Conservation (phyloP, 2,329 filamentous ascomycete genomes). For the Whalleya microplaca region DNA sequence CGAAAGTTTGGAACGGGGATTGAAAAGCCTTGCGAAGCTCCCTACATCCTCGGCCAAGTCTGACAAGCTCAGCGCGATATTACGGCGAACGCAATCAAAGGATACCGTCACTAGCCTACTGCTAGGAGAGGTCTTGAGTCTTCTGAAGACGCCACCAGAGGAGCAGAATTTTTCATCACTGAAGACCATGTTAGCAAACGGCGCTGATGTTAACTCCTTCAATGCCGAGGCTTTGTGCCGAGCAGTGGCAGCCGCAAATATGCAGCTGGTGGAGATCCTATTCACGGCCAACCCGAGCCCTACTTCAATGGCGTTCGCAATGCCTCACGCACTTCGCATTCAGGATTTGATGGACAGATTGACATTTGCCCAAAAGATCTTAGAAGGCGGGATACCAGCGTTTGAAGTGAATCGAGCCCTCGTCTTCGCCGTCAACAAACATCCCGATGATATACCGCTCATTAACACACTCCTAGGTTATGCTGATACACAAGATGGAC, state of each 20-base stretch:
- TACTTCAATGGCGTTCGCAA: conserved; percentile 50
- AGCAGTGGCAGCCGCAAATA: conserved; percentile 52
- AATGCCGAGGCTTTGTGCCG: conserved; percentile 55
- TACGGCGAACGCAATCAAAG: conserved; percentile 48
- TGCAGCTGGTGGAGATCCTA: conserved; percentile 52
- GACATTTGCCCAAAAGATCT: conserved; percentile 52
- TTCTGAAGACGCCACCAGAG: conserved; percentile 43
- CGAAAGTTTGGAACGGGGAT: conserved; percentile 47
- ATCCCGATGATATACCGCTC: conserved; percentile 53
- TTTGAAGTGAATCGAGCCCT: conserved; percentile 56
- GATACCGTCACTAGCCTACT: conserved; percentile 51
- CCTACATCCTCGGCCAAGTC: conserved; percentile 51
- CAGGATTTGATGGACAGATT: conserved; percentile 55
- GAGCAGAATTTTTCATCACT: conserved; percentile 49
- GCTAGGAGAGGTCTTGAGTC: conserved; percentile 53
- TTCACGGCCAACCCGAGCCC: conserved; percentile 47
- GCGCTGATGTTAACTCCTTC: conserved; percentile 59
- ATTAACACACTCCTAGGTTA: conserved; percentile 48
- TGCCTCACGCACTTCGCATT: conserved; percentile 58
- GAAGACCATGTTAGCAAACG: conserved; percentile 51
- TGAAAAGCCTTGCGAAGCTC: conserved; percentile 48
- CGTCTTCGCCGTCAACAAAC: conserved; percentile 52
- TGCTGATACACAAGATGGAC: conserved; percentile 55
- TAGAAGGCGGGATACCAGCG: conserved; percentile 52
- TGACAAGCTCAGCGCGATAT: conserved; percentile 52